phyloP scores from a whole-genome alignment of 371 early-diverging fungal species.

The Circinella umbellata region DNA sequence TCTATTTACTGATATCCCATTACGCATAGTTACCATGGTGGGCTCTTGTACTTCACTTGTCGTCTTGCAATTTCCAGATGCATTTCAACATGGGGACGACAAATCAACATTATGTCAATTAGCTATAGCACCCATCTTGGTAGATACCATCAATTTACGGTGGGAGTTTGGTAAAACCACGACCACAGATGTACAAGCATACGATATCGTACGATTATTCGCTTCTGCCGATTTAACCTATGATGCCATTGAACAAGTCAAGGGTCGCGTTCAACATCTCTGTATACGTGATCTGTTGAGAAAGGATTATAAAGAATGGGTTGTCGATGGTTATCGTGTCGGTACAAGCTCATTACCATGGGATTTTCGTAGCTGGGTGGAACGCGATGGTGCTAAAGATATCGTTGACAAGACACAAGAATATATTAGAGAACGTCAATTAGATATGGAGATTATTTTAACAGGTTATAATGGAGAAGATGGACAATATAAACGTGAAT shows the following conservation, averaged over 20 bases:
- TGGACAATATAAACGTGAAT: conserved; percentile 66
- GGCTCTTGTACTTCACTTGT: conserved; percentile 74
- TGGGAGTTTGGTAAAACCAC: conserved; percentile 60
- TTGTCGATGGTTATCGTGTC: conserved; percentile 42
- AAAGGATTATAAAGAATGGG: conserved; percentile 83
- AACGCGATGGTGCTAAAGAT: conserved; percentile 37
- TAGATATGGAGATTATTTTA: conserved; percentile 67
- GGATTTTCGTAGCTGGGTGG: conserved; percentile 57
- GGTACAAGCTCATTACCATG: conserved; percentile 74
- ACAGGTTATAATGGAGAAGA: conserved; percentile 48
- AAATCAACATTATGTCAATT: conserved; percentile 19
- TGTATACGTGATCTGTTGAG: conserved; percentile 62
- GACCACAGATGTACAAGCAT: conserved; percentile 54
- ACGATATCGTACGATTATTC: conserved; percentile 23
- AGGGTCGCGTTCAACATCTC: conserved; percentile 56
- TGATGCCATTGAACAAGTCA: conserved; percentile 58
- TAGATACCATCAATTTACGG: conserved; percentile 73
- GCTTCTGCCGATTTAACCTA: conserved; percentile 21
- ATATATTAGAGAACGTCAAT: conserved; percentile 40
- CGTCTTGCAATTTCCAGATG: conserved; percentile 33
- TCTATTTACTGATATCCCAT: conserved; percentile 35
- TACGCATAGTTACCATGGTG: conserved; percentile 58
- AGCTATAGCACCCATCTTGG: conserved; percentile 67
- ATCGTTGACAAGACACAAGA: conserved; percentile 26
- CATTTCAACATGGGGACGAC: conserved; percentile 4